A percentile compares a stretch with the other conserved stretches of the same genome.
These are phyloP conservation scores for Croton laevigatus DNA, from an alignment of 441 rosid genomes.

Conservation along the genomic window DNA sequence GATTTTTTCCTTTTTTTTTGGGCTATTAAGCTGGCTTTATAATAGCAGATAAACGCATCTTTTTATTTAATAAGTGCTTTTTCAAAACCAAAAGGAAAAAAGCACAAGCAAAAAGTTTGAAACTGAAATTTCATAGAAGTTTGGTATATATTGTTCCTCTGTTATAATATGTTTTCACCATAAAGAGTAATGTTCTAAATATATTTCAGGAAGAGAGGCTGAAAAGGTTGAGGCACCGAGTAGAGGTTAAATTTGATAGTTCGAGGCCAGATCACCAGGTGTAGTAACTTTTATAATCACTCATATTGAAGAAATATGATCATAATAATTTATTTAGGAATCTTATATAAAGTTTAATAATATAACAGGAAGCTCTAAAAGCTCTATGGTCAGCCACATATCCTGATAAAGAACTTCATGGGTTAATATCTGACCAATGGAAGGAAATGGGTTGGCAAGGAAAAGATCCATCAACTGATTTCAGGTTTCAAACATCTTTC, in stretches of 20 bases:
- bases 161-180: neutral
- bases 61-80: too few species aligned
- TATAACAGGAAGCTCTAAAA: slow-evolving; percentile 62
- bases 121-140: too few species aligned
- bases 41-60: too few species aligned
- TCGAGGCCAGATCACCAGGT: slow-evolving; percentile 80
- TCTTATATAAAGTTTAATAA: too few species aligned
- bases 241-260: slow-evolving; percentile 67
- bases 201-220: slow-evolving; percentile 66
- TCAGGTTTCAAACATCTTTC: slow-evolving; percentile 44
- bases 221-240: slow-evolving; percentile 62
- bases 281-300: neutral
- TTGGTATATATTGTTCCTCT: neutral
- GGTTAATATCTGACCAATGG: slow-evolving; percentile 84
- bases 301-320: neutral
- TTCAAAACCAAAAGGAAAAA: too few species aligned
- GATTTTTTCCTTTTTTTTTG: too few species aligned
- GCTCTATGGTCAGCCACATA: slow-evolving; percentile 80
- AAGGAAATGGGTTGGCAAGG: slow-evolving; percentile 99
- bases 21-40: too few species aligned
- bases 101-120: too few species aligned
- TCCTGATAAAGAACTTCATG: slow-evolving; percentile 64
- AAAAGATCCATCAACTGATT: slow-evolving; percentile 92
- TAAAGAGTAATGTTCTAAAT: neutral
- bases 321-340: neutral